A percentile compares a stretch with the other conserved stretches of the same genome.
Conservation (phyloP, 139 green algal genomes). For the Micromonas pusilla region DNA sequence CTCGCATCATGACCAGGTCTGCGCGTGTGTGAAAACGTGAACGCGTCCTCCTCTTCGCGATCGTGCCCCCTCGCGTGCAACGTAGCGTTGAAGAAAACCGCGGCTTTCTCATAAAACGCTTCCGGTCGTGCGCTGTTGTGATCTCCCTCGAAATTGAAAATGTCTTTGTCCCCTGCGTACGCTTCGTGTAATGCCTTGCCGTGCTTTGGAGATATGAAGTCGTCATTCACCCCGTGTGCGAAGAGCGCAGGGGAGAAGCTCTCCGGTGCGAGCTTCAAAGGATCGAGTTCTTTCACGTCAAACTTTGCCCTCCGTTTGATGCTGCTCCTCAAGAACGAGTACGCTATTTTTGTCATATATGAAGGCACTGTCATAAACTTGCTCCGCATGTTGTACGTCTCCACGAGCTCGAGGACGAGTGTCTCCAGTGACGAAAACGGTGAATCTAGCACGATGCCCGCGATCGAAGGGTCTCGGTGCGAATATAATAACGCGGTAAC, state of each 20-base stretch:
- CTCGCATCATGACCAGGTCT: no score
- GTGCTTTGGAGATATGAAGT: conserved; percentile 70
- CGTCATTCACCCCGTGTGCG: conserved; percentile 73
- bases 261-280: conserved; percentile 55
- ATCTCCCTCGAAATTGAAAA: conserved; percentile 81
- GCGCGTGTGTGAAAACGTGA: no score
- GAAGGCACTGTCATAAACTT: not conserved
- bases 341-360: not conserved
- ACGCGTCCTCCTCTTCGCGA: no score
- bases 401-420: conserved; percentile 81
- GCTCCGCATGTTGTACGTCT: conserved; percentile 40
- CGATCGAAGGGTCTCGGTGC: conserved; percentile 42
- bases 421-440: conserved; percentile 69
- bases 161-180: conserved; percentile 80
- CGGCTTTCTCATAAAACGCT: conserved; percentile 75
- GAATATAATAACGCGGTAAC: conserved; percentile 84
- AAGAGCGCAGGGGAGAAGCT: conserved; percentile 82
- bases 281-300: conserved; percentile 63
- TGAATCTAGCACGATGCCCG: conserved; percentile 77
- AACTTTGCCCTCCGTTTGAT: conserved; percentile 40
- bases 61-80: conserved; percentile 52
- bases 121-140: conserved; percentile 81
- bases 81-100: conserved; percentile 80
- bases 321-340: not conserved
- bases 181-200: conserved; percentile 54